Conservation (phyloP, 2,329 filamentous ascomycete genomes). For the Gnomoniopsis smithogilvyi region DNA sequence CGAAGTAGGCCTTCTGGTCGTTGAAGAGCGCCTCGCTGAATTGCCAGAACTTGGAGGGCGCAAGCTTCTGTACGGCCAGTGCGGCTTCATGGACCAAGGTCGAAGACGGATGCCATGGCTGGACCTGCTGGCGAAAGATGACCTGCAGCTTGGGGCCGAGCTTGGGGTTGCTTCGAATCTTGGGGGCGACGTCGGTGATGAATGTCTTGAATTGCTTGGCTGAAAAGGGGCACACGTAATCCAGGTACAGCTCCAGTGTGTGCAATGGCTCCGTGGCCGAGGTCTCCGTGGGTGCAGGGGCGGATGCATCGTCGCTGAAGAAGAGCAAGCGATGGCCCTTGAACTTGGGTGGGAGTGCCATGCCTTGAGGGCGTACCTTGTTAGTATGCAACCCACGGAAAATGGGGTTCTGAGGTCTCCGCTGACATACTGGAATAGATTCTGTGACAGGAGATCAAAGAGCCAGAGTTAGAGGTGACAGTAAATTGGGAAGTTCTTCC, state of each 20-base stretch:
- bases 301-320: conserved; percentile 30
- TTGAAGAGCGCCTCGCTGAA: conserved; percentile 67
- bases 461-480: background rate
- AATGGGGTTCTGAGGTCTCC: too few relatives aligned
- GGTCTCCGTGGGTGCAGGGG: conserved; percentile 31
- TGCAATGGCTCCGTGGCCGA: conserved; percentile 42
- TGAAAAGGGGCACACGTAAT: conserved; percentile 84
- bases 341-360: conserved; percentile 77
- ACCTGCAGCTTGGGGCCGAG: conserved; percentile 60
- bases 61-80: conserved; percentile 70
- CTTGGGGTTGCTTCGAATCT: conserved; percentile 58
- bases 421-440: conserved; percentile 4
- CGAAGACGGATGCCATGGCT: conserved; percentile 91
- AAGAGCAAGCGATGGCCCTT: conserved; percentile 66
- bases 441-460: background rate
- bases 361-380: conserved; percentile 30
- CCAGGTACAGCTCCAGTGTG: conserved; percentile 68
- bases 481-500: background rate
- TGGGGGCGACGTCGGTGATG: conserved; percentile 61
- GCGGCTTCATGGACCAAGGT: conserved; percentile 77
- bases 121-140: conserved; percentile 87
- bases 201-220: conserved; percentile 73
- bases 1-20: conserved; percentile 76
- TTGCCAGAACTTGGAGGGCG: conserved; percentile 72
- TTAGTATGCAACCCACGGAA: background rate